Percentiles rank a stretch among this genome's conserved stretches.
Evolutionary conservation across 2,329 filamentous ascomycete species (phyloP).

Genomic region (Sclerotinia nivalis): DNA sequence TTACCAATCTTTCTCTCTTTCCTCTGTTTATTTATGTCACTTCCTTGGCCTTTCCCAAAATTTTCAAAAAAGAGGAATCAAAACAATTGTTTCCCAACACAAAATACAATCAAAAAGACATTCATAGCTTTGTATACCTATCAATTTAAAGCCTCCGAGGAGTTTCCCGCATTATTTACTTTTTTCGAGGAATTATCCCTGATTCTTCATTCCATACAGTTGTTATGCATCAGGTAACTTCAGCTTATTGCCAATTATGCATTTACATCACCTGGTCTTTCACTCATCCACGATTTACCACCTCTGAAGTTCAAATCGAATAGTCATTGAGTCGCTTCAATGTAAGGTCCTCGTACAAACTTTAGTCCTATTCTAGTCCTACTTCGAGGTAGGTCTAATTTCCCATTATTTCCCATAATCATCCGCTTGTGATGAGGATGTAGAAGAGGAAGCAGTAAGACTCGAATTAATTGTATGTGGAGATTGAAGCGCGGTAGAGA

Average conservation of each 20-base stretch:
- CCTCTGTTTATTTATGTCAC: background rate
- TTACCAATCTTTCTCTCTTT: background rate
- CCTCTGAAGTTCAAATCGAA: background rate
- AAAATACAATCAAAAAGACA: rapidly evolving
- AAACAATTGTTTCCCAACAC: background rate
- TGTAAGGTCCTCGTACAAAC: too few species aligned
- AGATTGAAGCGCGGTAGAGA: too few species aligned
- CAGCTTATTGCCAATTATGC: background rate
- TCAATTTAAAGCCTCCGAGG: background rate
- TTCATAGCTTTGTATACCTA: background rate
- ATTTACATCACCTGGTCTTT: too few species aligned
- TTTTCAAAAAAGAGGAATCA: background rate
- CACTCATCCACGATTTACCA: background rate
- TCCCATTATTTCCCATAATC: too few species aligned
- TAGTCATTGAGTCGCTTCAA: too few species aligned
- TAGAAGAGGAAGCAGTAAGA: too few species aligned
- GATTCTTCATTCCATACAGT: background rate
- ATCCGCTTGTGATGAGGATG: too few species aligned
- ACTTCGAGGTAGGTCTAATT: too few species aligned
- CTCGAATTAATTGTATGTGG: too few species aligned
- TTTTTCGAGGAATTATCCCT: background rate
- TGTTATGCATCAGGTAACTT: background rate
- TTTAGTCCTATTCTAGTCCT: too few species aligned
- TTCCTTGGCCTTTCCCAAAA: rapidly evolving
- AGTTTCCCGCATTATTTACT: background rate